Conservation (phyloP, 73 alveolate genomes). For the Effrenium voratum region DNA sequence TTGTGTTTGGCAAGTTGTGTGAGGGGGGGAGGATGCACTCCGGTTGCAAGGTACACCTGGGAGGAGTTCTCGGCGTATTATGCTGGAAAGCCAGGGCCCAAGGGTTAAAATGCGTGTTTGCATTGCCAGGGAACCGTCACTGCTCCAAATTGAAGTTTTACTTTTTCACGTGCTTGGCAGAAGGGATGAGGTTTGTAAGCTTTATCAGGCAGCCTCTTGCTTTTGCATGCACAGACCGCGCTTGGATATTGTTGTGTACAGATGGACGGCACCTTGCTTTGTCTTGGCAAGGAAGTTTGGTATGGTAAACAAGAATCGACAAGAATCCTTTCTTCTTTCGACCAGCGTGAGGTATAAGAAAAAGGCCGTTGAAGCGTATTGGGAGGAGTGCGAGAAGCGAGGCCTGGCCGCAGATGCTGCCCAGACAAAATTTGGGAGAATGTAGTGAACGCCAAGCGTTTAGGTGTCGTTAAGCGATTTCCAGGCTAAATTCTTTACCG, state of each 20-base stretch:
- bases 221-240: not conserved
- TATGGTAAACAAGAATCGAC: not conserved
- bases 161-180: not conserved
- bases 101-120: no score
- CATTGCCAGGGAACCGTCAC: no score
- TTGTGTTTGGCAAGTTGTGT: no score
- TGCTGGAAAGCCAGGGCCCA: conserved; percentile 70
- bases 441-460: no score
- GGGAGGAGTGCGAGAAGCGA: conserved; percentile 91
- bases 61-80: conserved; percentile 82
- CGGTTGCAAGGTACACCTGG: conserved; percentile 78
- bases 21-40: no score
- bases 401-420: no score
- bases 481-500: no score
- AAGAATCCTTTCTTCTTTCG: not conserved
- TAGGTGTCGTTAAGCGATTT: no score
- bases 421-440: no score
- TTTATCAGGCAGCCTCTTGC: not conserved
- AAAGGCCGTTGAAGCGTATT: conserved; percentile 85
- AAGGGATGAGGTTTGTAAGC: not conserved
- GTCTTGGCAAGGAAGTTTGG: not conserved
- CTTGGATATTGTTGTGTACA: not conserved
- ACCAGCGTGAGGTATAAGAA: conserved; percentile 45
- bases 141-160: no score
- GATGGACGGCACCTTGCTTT: not conserved